Conservation (phyloP, 1,139 yeast species). For the Candida freyschussii region DNA sequence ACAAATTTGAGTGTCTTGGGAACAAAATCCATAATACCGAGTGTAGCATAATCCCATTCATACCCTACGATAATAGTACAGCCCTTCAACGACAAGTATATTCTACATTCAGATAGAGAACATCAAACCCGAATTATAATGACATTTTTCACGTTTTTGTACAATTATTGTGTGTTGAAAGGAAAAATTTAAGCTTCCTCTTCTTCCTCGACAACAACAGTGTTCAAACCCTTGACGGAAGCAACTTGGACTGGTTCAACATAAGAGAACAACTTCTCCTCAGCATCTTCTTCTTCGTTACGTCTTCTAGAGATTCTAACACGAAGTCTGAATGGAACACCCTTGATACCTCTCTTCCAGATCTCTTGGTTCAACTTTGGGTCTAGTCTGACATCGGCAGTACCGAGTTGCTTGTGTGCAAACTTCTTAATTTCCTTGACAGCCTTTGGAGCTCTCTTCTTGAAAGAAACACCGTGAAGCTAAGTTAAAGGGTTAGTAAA, state of each 20-base stretch:
- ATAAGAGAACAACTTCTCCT: constrained; percentile 95
- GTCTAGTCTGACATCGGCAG: constrained; percentile 98
- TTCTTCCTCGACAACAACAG: constrained; percentile 93
- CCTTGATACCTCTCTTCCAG: constrained; percentile 99
- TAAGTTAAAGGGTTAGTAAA: constrained; percentile 42
- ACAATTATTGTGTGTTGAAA: constrained; percentile 5
- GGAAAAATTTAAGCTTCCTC: constrained; percentile 36
- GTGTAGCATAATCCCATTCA: no score
- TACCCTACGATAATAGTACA: no score
- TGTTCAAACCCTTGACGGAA: constrained; percentile 94
- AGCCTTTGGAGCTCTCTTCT: constrained; percentile 99
- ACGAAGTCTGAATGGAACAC: constrained; percentile 97
- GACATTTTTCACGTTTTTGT: constrained; percentile 14
- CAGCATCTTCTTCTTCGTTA: constrained; percentile 99
- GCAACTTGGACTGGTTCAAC: constrained; percentile 97
- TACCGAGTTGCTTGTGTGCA: constrained; percentile 98
- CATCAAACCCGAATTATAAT: constrained; percentile 14
- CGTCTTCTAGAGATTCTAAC: constrained; percentile 99
- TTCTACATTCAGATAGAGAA: constrained; percentile 3
- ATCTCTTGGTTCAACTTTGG: constrained; percentile 97
- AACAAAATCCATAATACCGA: no score
- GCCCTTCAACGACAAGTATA: no score
- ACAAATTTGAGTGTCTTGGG: no score
- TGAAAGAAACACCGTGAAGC: constrained; percentile 98
- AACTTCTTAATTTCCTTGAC: constrained; percentile 99